Conservation (phyloP, 306 rosid genomes). For the Urtica urens region DNA sequence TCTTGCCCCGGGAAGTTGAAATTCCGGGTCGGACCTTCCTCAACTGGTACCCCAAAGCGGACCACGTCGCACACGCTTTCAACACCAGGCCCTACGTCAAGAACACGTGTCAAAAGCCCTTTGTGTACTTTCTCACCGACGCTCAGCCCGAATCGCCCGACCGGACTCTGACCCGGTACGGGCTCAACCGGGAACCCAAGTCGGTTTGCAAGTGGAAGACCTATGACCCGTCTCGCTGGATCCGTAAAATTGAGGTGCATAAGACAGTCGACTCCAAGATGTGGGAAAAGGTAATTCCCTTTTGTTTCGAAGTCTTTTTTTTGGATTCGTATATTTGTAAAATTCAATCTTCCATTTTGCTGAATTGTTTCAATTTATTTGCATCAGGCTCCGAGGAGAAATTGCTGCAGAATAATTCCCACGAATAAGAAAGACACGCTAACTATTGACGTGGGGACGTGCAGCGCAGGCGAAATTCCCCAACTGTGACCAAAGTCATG, state of each 20-base stretch:
- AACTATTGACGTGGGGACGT: slow-evolving; percentile 45
- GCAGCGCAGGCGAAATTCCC: slow-evolving; percentile 41
- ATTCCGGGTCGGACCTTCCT: slow-evolving; percentile 53
- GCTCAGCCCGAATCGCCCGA: not conserved
- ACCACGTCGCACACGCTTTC: slow-evolving; percentile 32
- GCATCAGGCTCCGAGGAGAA: slow-evolving; percentile 59
- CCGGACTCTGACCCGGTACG: slow-evolving; percentile 29
- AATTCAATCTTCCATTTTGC: too few species aligned
- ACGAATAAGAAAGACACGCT: slow-evolving; percentile 27
- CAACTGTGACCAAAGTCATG: slow-evolving; percentile 16
- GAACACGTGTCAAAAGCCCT: slow-evolving; percentile 43
- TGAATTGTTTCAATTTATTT: not conserved
- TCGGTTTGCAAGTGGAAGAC: slow-evolving; percentile 46
- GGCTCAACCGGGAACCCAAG: not conserved
- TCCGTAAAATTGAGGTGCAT: slow-evolving; percentile 25
- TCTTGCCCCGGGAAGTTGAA: slow-evolving; percentile 50
- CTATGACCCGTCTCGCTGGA: slow-evolving; percentile 42
- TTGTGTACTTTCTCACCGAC: slow-evolving; percentile 33
- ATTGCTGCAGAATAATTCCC: slow-evolving; percentile 42
- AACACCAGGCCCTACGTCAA: slow-evolving; percentile 40
- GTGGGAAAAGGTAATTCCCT: slow-evolving; percentile 52
- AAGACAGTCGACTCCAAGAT: slow-evolving; percentile 39
- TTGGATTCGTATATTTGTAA: not conserved
- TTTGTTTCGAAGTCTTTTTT: not conserved
- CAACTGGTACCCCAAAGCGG: slow-evolving; percentile 48